Evolutionary conservation across 176 grass and related monocot species (phyloP).

Genomic region (Typha latifolia): DNA sequence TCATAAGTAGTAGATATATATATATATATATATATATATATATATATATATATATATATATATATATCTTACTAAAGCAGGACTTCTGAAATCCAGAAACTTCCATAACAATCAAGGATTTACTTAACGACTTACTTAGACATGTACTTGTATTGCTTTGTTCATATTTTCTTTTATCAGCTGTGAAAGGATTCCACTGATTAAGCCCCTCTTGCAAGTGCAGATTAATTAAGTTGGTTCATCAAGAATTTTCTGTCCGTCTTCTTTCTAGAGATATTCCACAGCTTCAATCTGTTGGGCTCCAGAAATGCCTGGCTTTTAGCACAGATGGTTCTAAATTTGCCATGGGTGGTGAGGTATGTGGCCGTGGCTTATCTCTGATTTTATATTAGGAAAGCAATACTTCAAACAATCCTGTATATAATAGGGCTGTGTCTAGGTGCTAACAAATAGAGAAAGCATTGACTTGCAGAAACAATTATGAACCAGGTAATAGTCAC

Average conservation of each 20-base stretch:
- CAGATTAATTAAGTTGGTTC: constrained; percentile 70
- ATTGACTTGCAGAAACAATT: constrained; percentile 1
- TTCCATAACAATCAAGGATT: neutral
- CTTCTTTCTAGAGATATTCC: constrained; percentile 49
- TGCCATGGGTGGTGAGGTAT: constrained; percentile 87
- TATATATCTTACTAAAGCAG: too few relatives aligned
- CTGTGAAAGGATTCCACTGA: neutral
- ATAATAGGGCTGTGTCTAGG: neutral
- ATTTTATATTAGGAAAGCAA: constrained; percentile 1
- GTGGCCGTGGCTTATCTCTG: neutral
- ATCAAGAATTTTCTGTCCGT: constrained; percentile 39
- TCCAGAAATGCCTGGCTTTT: constrained; percentile 85
- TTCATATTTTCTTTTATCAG: constrained; percentile 7
- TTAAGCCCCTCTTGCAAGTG: constrained; percentile 8
- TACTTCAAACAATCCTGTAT: neutral
- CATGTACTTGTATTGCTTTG: constrained; percentile 3
- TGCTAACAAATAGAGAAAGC: neutral
- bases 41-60: too few relatives aligned
- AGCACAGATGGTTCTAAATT: constrained; percentile 95
- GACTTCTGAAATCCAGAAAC: neutral
- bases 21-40: too few relatives aligned
- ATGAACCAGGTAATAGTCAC: neutral
- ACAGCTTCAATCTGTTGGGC: constrained; percentile 58
- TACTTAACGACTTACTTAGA: neutral
- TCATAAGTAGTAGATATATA: too few relatives aligned